Percentiles rank a stretch among this genome's conserved stretches.
Evolutionary conservation across 2,329 filamentous ascomycete genomes (phyloP).

Genomic region (Botryotinia narcissicola): DNA sequence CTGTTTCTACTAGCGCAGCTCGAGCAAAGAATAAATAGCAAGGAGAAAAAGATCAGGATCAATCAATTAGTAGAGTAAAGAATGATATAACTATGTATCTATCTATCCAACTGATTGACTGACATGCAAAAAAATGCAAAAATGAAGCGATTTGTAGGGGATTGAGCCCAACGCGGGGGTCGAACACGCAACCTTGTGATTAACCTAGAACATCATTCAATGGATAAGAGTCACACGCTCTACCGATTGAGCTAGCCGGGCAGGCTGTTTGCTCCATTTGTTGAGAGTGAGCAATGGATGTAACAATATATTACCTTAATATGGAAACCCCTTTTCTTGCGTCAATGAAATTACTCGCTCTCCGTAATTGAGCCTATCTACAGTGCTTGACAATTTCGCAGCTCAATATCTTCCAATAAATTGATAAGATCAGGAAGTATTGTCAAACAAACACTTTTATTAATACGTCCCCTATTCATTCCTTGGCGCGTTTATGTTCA

Average conservation of each 20-base stretch:
- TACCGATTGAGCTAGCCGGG: constrained; percentile 38
- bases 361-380: neutral
- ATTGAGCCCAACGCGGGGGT: constrained; percentile 42
- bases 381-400: neutral
- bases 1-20: neutral
- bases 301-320: rapidly evolving
- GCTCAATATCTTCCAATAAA: neutral
- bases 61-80: too few species aligned
- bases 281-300: rapidly evolving
- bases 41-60: neutral
- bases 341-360: neutral
- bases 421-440: rapidly evolving
- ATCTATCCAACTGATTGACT: too few species aligned
- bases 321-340: neutral
- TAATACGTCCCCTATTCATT: neutral
- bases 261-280: constrained; percentile 19
- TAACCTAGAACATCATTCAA: constrained; percentile 7
- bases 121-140: neutral
- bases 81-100: neutral
- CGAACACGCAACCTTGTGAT: constrained; percentile 48
- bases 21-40: too few species aligned
- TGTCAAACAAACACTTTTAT: neutral
- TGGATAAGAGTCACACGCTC: constrained; percentile 37
- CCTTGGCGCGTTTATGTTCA: neutral
- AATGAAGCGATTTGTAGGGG: constrained; percentile 9